phyloP scores from a whole-genome alignment of 202 grass and related monocot species.

The Elaeis oleifera region DNA sequence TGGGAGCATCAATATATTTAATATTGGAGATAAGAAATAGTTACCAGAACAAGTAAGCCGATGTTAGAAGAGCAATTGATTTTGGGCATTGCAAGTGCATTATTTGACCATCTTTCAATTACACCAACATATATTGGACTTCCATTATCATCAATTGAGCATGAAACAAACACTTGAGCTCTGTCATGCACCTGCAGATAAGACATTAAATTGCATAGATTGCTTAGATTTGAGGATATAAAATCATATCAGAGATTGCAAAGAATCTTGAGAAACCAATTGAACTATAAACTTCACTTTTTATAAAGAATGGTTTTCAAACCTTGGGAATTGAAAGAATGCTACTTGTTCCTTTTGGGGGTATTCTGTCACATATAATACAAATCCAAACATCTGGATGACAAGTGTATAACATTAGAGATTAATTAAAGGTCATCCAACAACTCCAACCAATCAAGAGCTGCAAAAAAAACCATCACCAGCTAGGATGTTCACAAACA shows the following conservation, averaged over 20 bases:
- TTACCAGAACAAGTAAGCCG: conserved; percentile 84
- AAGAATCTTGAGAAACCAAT: conserved; percentile 21
- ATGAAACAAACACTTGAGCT: conserved; percentile 88
- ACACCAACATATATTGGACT: conserved; percentile 53
- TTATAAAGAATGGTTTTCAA: conserved; percentile 9
- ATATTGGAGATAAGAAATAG: conserved; percentile 7
- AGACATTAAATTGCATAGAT: neutral
- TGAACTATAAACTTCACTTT: conserved; percentile 10
- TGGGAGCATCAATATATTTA: too few relatives aligned
- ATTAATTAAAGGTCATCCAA: neutral
- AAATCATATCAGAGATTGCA: too few relatives aligned
- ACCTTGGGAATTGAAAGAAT: conserved; percentile 78
- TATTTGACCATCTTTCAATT: conserved; percentile 82
- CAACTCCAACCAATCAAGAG: neutral
- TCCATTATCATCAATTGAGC: conserved; percentile 34
- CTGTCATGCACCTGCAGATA: conserved; percentile 80
- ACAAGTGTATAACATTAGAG: conserved; percentile 25
- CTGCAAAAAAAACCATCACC: neutral
- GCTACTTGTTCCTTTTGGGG: conserved; percentile 38
- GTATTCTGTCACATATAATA: conserved; percentile 63
- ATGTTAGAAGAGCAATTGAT: conserved; percentile 58
- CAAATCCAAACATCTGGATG: conserved; percentile 92
- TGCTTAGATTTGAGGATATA: too few relatives aligned
- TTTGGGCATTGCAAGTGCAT: conserved; percentile 52
- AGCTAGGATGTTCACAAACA: conserved; percentile 9